Base-by-base conservation (phyloP, 768 basidiomycete species). In the Mycena indigotica region DNA sequence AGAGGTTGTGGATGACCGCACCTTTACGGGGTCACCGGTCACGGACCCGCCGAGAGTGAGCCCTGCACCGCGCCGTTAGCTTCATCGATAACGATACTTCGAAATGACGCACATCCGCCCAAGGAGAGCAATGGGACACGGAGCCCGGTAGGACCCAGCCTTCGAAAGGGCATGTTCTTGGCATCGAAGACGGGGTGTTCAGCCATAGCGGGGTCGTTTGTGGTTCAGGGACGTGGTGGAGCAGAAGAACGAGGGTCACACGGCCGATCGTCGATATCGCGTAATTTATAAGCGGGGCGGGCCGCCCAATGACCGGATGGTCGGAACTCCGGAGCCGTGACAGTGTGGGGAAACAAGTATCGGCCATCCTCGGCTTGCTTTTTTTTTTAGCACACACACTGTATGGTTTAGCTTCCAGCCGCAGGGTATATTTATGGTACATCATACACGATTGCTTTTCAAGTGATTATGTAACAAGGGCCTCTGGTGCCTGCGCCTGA, bases 21-120 rank as follows among this genome's bases (percentile, higher is more conserved):
- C 32, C 32, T 75, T 79, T 51, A 81, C 77, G 0, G 87, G 85
- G 44, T 77, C 83, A 2, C 72, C 68, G 59, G 88, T 86, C 2
- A 88, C 88, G 1, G 61, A 53, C 5, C 57, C 61, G 5, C 61
- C 57, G 3, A 63, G 30, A 2, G 61, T 63, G 5, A 63, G 57
- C 61, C 61, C 61, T 63, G 32, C 32, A 17, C 8, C 32, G 32
- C 32, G 17, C 8, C 32, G 10, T 48, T 25, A 35, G 32, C 32
- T 35, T 41, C 13, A 5, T 13, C 19, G 30, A 35, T 17, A 13
- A n/a, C 28, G 48, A 25, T 21, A 21, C 41, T 16, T 8, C 24
- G 40, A 4, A 50, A 24, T 25, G 8, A 56, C 55, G 8, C 17
- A 63, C 61, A 63, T 35, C 61, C 61, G 19, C 61, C 61, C 19